A percentile compares a stretch with the other conserved stretches of the same genome.
These are phyloP conservation scores for Gastroboletus turbinatus DNA, from an alignment of 1,284 basidiomycete species.

Conservation along the genomic window DNA sequence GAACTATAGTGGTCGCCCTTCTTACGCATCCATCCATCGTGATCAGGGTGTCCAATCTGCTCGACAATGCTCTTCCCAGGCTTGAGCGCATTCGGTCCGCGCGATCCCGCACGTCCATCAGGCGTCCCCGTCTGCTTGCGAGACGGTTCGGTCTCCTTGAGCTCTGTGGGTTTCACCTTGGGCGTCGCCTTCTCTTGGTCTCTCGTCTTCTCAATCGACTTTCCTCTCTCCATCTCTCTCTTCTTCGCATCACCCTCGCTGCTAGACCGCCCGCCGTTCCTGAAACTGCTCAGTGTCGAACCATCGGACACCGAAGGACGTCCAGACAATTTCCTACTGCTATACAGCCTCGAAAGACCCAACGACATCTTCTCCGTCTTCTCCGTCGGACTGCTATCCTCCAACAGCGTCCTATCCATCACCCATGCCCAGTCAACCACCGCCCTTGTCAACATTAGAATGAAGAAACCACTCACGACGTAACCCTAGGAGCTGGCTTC, in stretches of 20 bases:
- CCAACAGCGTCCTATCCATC: slow-evolving; percentile 26
- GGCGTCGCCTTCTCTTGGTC: slow-evolving; percentile 24
- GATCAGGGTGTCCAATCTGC: slow-evolving; percentile 87
- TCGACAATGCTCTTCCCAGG: slow-evolving; percentile 74
- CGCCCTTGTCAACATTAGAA: background rate
- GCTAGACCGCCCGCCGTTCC: slow-evolving; percentile 7
- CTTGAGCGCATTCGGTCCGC: slow-evolving; percentile 44
- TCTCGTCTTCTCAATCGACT: slow-evolving; percentile 20
- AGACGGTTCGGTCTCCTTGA: slow-evolving; percentile 32
- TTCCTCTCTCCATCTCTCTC: slow-evolving; percentile 25
- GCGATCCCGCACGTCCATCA: slow-evolving; percentile 16
- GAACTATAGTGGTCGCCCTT: slow-evolving; percentile 90
- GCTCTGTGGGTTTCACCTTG: slow-evolving; percentile 14
- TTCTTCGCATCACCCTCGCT: slow-evolving; percentile 14
- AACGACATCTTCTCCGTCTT: slow-evolving; percentile 41
- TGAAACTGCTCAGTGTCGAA: slow-evolving; percentile 9
- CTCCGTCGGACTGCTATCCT: slow-evolving; percentile 29
- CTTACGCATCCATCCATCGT: slow-evolving; percentile 94
- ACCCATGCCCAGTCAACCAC: background rate
- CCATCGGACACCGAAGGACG: slow-evolving; percentile 42
- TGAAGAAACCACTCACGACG: slow-evolving; percentile 41
- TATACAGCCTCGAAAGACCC: slow-evolving; percentile 51
- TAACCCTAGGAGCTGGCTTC: slow-evolving; percentile 79
- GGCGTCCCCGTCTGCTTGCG: slow-evolving; percentile 54
- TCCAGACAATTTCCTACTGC: slow-evolving; percentile 40